phyloP scores from a whole-genome alignment of 371 early-diverging fungal genomes.

The Batrachochytrium dendrobatidis region DNA sequence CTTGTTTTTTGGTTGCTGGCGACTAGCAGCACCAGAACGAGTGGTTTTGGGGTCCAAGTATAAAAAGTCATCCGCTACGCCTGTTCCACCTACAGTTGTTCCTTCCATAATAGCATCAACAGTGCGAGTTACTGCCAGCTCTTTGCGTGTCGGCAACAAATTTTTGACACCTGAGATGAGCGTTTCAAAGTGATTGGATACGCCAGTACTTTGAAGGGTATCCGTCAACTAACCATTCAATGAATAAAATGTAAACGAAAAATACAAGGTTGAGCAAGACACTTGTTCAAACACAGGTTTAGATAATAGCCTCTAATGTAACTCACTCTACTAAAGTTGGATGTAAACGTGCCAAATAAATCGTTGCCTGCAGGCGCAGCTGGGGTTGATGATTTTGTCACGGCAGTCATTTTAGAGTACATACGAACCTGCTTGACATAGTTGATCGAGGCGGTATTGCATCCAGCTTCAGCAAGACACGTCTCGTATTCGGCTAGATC shows the following conservation, averaged over 20 bases:
- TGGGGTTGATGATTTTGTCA: constrained; percentile 17
- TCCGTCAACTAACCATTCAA: constrained; percentile 70
- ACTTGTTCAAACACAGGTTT: background rate
- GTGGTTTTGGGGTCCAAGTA: constrained; percentile 79
- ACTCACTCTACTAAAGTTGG: constrained; percentile 74
- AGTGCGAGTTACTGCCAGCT: constrained; percentile 76
- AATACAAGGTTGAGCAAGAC: background rate
- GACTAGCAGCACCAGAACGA: constrained; percentile 3
- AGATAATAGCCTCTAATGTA: background rate
- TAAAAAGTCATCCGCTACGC: constrained; percentile 77
- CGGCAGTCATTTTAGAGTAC: constrained; percentile 41
- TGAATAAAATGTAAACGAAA: background rate
- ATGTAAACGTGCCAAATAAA: constrained; percentile 63
- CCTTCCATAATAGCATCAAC: constrained; percentile 79
- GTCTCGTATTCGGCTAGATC: constrained; percentile 78
- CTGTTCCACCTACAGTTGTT: constrained; percentile 20
- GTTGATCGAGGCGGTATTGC: constrained; percentile 60
- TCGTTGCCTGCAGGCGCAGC: constrained; percentile 37
- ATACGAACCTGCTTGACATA: constrained; percentile 75
- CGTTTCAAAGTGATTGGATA: constrained; percentile 71
- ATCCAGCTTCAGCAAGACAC: constrained; percentile 67
- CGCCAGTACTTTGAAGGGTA: constrained; percentile 68
- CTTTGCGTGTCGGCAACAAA: constrained; percentile 80
- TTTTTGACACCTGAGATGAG: constrained; percentile 92
- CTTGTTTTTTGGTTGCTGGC: constrained; percentile 38